These are phyloP conservation scores for Marasmius sp. DNA, from an alignment of 1,284 basidiomycete species.

Conservation along the genomic window DNA sequence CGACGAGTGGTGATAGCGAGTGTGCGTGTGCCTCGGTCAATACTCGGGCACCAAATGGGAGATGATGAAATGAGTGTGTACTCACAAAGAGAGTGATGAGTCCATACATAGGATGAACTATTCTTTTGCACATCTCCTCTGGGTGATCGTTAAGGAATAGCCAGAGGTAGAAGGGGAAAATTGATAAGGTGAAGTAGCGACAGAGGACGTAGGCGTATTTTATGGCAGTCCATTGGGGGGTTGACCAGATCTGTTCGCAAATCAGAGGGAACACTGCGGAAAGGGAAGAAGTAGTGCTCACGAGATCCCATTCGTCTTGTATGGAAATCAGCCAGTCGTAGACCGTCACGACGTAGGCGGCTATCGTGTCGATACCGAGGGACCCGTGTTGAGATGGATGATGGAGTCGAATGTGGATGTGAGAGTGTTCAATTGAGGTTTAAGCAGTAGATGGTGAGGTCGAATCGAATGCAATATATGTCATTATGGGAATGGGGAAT, in stretches of 20 bases:
- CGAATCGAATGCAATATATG: no score
- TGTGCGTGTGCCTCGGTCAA: no score
- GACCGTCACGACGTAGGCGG: not conserved
- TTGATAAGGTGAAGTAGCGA: constrained; percentile 26
- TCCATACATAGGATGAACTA: constrained; percentile 19
- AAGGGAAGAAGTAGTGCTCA: constrained; percentile 3
- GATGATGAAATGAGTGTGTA: not conserved
- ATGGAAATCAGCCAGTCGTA: constrained; percentile 8
- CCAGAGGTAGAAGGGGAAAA: constrained; percentile 24
- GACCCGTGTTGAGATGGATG: not conserved
- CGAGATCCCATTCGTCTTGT: constrained; percentile 16
- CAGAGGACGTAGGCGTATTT: constrained; percentile 26
- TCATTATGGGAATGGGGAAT: no score
- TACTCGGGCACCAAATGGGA: no score
- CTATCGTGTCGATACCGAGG: not conserved
- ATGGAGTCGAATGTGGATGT: no score
- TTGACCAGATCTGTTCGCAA: constrained; percentile 21
- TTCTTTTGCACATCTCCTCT: constrained; percentile 13
- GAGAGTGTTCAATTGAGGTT: no score
- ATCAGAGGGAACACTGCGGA: not conserved
- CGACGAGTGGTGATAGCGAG: no score
- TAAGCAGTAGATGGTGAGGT: no score
- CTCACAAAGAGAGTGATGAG: constrained; percentile 18
- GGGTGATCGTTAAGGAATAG: constrained; percentile 19
- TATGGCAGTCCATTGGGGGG: constrained; percentile 21